Evolutionary conservation across 441 rosid species (phyloP).

Genomic region (Brassica hybrid): DNA sequence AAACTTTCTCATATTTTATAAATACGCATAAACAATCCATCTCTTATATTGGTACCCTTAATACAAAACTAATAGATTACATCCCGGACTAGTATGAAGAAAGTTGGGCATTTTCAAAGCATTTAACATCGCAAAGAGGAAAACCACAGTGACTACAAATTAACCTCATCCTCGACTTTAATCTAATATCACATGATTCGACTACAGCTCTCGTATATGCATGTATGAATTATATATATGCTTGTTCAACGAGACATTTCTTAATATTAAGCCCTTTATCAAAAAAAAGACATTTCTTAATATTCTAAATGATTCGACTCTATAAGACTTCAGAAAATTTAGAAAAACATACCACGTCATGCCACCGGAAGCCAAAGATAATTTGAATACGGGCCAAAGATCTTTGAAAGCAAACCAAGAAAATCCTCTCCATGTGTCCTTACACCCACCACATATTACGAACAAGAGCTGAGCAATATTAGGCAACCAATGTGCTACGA

Average conservation of each 20-base stretch:
- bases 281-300: too few relatives aligned
- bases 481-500: slow-evolving; percentile 75
- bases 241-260: not conserved
- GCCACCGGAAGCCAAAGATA: slow-evolving; percentile 43
- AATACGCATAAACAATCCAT: not conserved
- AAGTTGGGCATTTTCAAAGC: not conserved
- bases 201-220: not conserved
- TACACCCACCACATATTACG: slow-evolving; percentile 66
- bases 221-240: not conserved
- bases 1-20: slow-evolving; percentile 13
- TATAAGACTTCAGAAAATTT: not conserved
- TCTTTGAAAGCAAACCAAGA: slow-evolving; percentile 49
- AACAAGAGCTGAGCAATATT: slow-evolving; percentile 69
- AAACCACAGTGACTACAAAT: not conserved
- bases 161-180: not conserved
- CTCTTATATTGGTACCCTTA: not conserved
- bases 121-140: not conserved
- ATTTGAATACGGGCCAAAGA: slow-evolving; percentile 41
- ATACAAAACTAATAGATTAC: not conserved
- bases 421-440: slow-evolving; percentile 79
- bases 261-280: too few relatives aligned
- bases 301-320: not conserved
- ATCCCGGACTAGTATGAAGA: not conserved
- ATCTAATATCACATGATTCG: slow-evolving; percentile 1
- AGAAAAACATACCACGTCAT: slow-evolving; percentile 41